A percentile compares a stretch with the other conserved stretches of the same genome.
phyloP scores from a whole-genome alignment of 495 filamentous ascomycete species.

The Penicillium dipodomyicola region DNA sequence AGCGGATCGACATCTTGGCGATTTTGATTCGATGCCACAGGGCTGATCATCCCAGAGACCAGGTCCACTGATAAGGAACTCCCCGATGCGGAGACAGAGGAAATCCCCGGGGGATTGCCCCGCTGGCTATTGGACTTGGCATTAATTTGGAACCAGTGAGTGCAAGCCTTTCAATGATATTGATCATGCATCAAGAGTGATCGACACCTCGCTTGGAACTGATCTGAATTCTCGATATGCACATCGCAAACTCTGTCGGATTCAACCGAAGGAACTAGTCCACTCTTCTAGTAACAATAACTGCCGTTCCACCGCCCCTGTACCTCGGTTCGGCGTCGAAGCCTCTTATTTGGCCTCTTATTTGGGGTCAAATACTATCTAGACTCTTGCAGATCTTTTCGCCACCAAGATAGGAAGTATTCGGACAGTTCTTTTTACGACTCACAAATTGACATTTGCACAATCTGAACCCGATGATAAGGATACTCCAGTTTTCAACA shows the following conservation, averaged over 20 bases:
- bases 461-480: conserved; percentile 9
- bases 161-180: not conserved
- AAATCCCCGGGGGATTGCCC: conserved; percentile 7
- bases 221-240: not conserved
- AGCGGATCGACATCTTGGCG: conserved; percentile 16
- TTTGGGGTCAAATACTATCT: conserved; percentile 15
- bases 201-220: conserved; percentile 21
- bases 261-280: conserved; percentile 1
- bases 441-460: conserved; percentile 2
- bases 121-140: conserved; percentile 14
- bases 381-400: conserved; percentile 16
- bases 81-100: conserved; percentile 15
- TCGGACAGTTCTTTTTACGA: conserved; percentile 7
- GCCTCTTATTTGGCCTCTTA: not conserved
- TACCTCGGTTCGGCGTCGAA: not conserved
- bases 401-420: not conserved
- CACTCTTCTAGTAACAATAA: not conserved
- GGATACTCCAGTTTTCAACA: not conserved
- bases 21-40: conserved; percentile 13
- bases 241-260: not conserved
- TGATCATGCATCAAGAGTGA: conserved; percentile 14
- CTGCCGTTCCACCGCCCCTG: conserved; percentile 9
- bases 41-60: conserved; percentile 10
- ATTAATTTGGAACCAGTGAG: conserved; percentile 4
- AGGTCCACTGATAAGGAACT: conserved; percentile 28